These are phyloP conservation scores for Pseudonitzschia delicatissima DNA, from an alignment of 108 stramenopile genomes.

Conservation along the genomic window DNA sequence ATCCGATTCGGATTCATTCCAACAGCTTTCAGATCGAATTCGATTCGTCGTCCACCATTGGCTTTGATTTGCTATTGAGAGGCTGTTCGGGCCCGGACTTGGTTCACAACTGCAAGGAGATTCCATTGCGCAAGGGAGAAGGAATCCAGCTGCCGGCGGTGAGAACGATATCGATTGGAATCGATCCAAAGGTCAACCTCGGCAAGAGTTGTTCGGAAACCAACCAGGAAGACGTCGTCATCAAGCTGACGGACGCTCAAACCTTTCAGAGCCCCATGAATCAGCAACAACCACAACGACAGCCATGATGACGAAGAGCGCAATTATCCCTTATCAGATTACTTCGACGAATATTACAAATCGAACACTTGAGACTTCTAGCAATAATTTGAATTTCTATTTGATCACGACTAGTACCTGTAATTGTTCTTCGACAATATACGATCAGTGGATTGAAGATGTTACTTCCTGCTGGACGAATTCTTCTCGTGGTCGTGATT, in stretches of 20 bases:
- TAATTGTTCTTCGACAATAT: no score
- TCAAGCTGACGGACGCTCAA: neutral
- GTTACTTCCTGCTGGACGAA: no score
- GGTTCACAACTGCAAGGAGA: neutral
- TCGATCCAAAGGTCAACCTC: neutral
- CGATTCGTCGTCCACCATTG: neutral
- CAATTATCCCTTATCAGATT: no score
- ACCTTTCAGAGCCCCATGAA: no score
- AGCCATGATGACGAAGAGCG: no score
- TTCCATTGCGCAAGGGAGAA: neutral
- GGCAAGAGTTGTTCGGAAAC: conserved; percentile 8
- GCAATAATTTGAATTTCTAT: no score
- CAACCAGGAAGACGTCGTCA: neutral
- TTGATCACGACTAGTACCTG: no score
- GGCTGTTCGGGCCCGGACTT: neutral
- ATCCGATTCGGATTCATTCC: neutral
- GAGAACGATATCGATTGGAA: neutral
- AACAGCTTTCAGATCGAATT: neutral
- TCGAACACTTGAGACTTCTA: no score
- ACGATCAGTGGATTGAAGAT: no score
- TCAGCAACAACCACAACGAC: no score
- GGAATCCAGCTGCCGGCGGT: neutral
- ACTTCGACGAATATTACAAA: no score
- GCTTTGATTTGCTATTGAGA: neutral
- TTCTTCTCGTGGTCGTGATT: no score